Evolutionary conservation across 2,329 filamentous ascomycete species (phyloP).

Genomic region (Alternaria tenuissima): DNA sequence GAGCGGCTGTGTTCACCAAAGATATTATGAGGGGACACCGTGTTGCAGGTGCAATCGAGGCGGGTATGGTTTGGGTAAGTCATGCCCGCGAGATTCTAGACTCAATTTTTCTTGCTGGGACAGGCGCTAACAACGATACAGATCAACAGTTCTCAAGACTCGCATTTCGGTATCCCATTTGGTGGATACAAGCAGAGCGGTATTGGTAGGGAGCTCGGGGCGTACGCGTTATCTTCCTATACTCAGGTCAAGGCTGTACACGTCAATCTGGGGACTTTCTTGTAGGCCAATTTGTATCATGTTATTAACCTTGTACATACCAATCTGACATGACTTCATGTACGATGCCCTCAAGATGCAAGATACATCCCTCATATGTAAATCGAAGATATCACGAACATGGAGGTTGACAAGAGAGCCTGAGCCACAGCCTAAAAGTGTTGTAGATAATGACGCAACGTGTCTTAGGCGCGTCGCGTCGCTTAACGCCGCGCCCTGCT

Average conservation of each 20-base stretch:
- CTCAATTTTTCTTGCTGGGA: not conserved
- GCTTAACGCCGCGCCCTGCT: constrained; percentile 7
- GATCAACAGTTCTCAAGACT: constrained; percentile 3
- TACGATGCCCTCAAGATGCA: not conserved
- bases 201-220: constrained; percentile 36
- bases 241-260: constrained; percentile 33
- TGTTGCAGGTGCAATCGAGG: not conserved
- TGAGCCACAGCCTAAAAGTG: not conserved
- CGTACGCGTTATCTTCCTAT: constrained; percentile 36
- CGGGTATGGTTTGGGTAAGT: constrained; percentile 51
- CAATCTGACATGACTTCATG: not conserved
- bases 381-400: not conserved
- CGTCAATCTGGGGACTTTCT: not conserved
- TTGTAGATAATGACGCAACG: not conserved
- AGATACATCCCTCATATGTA: no score
- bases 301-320: not conserved
- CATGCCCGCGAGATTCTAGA: no score
- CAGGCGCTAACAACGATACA: not conserved
- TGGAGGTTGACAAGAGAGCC: not conserved
- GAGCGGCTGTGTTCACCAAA: constrained; percentile 38
- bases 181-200: constrained; percentile 45
- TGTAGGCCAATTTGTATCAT: not conserved
- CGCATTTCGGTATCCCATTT: constrained; percentile 32
- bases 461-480: constrained; percentile 6
- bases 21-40: not conserved